Evolutionary conservation across 129 eudicot species (phyloP).

Genomic region (Apium graveolens): DNA sequence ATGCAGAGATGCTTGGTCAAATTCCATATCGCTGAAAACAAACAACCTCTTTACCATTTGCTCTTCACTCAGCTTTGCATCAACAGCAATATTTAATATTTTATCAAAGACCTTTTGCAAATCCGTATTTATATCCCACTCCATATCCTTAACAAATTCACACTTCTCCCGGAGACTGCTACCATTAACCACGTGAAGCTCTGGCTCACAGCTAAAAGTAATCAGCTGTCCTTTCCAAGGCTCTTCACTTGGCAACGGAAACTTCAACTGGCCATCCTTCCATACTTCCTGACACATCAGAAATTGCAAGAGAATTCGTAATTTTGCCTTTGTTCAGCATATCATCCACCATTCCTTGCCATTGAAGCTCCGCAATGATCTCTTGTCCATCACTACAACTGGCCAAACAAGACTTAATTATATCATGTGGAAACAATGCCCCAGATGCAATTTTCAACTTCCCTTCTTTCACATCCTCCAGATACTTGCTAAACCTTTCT

Average conservation of each 20-base stretch:
- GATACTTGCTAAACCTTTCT: too few species aligned
- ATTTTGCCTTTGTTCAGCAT: too few species aligned
- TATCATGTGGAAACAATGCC: too few species aligned
- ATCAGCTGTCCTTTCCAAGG: background rate
- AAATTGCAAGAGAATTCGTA: too few species aligned
- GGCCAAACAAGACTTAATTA: too few species aligned
- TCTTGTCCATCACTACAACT: too few species aligned
- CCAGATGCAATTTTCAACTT: too few species aligned
- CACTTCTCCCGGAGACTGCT: background rate
- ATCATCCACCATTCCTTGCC: too few species aligned
- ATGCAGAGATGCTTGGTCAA: background rate
- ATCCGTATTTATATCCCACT: background rate
- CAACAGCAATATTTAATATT: background rate
- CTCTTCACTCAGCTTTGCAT: background rate
- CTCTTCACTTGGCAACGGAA: background rate
- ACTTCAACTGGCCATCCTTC: background rate
- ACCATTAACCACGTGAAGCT: background rate
- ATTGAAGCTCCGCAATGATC: too few species aligned
- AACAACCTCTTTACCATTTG: background rate
- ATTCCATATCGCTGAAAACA: slow-evolving; percentile 3
- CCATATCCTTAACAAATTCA: background rate
- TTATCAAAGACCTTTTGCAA: background rate
- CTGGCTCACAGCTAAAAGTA: background rate
- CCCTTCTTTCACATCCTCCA: too few species aligned
- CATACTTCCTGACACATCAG: slow-evolving; percentile 1